Evolutionary conservation across 1,284 basidiomycete genomes (phyloP), one percentile per base, ranked within the genome.

Genomic region (Trichosporon inkin): DNA sequence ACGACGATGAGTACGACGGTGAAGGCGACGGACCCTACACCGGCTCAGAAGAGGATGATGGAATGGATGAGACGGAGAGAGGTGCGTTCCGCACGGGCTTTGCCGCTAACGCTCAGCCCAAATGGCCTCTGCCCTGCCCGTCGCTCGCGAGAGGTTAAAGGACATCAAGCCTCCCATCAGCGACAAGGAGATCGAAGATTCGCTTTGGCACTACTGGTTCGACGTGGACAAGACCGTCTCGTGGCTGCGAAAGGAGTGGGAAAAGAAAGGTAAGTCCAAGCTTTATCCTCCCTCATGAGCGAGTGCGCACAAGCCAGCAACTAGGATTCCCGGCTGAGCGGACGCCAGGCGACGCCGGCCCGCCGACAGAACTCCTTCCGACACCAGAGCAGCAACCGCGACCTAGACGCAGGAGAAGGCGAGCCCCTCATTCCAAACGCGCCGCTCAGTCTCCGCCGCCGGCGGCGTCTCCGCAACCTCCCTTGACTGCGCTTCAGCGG

Each of bases 171-270:
- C 86, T 35, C 86, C 85, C 16, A 79, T 95, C 53, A 81, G 87
- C 37, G 90, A 95, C 72, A 76, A 80, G 39, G 82, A 85, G 55
- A 89, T 99, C 74, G 85, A 84, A 70, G 88, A 93, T 67, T 83
- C 84, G 1, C 81, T 98, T 47, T 98, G 92, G 88, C 87, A 98
- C 68, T 86, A 82, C 68, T 90, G 89, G 78, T 98, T 96, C 70
- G 87, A 97, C 70, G 83, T 89, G 17, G 86, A 91, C 40, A 83
- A 87, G 70, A 86, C 89, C 6, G 79, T 94, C 14, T 78, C 84
- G 38, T 89, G 86, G 83, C 81, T 92, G 22, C 68, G 88, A 32
- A 78, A 77, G 62, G 77, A 79, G 40, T 69, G 75, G 66, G 75
- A 86, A 28, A 86, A 88, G 68, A 90, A 88, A 90, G 92, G 92